Evolutionary conservation across 768 basidiomycete genomes (phyloP).

Genomic region (Boletus pseudo-olivaceus): DNA sequence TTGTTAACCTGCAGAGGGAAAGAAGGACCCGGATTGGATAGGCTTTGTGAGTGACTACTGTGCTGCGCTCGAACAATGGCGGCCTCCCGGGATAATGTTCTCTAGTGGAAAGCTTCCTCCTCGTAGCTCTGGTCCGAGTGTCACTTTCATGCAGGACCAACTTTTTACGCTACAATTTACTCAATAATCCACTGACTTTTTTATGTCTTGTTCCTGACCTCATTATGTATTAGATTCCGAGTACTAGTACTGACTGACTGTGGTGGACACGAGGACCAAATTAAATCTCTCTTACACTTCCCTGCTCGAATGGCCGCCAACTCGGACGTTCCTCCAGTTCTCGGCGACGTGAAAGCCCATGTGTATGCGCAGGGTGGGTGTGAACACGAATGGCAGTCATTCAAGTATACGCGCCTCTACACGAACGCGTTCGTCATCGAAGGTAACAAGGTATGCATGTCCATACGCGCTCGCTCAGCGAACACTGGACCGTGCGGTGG

Average conservation of each 20-base stretch:
- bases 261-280: not conserved
- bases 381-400: constrained; percentile 45
- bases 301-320: constrained; percentile 9
- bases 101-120: not conserved
- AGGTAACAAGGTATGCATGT: constrained; percentile 45
- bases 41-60: not conserved
- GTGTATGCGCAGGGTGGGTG: constrained; percentile 39
- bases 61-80: not conserved
- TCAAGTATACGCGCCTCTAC: constrained; percentile 44
- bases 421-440: constrained; percentile 71
- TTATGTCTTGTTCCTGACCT: not conserved
- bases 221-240: constrained; percentile 13
- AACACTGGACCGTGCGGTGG: not conserved
- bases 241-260: not conserved
- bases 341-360: constrained; percentile 24
- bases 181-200: not conserved
- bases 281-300: not conserved
- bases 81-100: not conserved
- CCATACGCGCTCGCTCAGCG: not conserved
- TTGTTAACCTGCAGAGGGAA: constrained; percentile 39
- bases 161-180: not conserved
- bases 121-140: not conserved
- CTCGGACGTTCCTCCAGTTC: constrained; percentile 41
- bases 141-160: not conserved
- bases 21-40: constrained; percentile 21